Base-by-base conservation (phyloP, 768 basidiomycete genomes). In the Amanita polypyramis region DNA sequence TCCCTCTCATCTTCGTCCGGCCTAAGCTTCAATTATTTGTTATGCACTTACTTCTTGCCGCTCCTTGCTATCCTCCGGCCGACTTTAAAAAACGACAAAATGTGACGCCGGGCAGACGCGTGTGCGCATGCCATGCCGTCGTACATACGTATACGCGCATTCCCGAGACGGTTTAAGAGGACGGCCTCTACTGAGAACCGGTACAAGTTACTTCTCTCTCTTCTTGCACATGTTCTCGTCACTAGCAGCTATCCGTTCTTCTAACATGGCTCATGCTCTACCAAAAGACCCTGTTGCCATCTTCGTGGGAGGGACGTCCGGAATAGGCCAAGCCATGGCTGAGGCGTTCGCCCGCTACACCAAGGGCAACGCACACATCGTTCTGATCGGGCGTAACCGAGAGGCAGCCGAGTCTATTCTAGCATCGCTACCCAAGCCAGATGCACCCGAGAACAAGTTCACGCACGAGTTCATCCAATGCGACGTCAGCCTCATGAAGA, bases 351-450 rank as follows among this genome's bases (percentile, higher is more conserved):
- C 72, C 5, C 58, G 62, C 8, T 60, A 70, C 54, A 70, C 73
- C 0, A 67, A 74, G 19, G 76, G 77, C 14, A 70, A 72, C 47
- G 68, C 70, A 20, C 67, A 73, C 52, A 75, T 80, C 57, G 58
- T 79, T 53, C 64, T 80, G 54, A 65, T 75, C 25, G 78, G 76
- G 0, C 67, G 76, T 9, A 77, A 77, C 60, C 65, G 65, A 38
- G 59, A 51, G 12, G 72, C 76, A 4, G 77, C 74, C 1, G 66
- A 76, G 29, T 45, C 56, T 15, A 69, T 75, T 52, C 62, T 80
- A 47, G 64, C 69, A 1, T 57, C 56, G 2, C 56, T 77, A 39
- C 72, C 74, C 14, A 45, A 35, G 19, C 17, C 17, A 15, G 6
- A n/a, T n/a, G 61, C 64, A 15, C 55, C 57, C 15, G 19, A 46